phyloP scores from a whole-genome alignment of 129 eudicot species.

The Tanacetum coccineum region DNA sequence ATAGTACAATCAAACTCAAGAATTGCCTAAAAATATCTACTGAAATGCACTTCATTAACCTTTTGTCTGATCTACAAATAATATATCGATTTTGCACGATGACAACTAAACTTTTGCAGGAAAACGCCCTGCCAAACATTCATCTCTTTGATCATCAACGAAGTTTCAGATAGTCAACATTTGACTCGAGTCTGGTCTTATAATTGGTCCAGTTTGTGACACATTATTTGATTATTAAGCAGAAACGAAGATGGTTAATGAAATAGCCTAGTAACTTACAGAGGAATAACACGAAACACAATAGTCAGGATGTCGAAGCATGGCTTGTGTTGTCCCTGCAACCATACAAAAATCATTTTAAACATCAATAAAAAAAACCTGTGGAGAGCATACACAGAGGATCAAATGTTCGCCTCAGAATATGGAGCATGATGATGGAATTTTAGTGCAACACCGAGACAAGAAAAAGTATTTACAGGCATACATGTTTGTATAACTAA shows the following conservation, averaged over 20 bases:
- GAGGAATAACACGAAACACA: conserved; percentile 16
- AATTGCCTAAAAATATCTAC: too few species aligned
- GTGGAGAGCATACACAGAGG: too few species aligned
- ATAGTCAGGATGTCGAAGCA: conserved; percentile 16
- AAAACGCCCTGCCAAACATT: neutral
- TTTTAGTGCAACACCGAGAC: too few species aligned
- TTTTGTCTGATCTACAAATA: too few species aligned
- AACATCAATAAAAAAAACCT: neutral
- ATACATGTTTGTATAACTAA: neutral
- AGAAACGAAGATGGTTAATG: neutral
- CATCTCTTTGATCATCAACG: neutral
- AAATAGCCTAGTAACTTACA: conserved; percentile 11
- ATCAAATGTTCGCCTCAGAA: too few species aligned
- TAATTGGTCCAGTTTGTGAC: neutral
- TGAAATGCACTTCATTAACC: too few species aligned
- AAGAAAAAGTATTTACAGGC: too few species aligned
- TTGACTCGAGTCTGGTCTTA: neutral
- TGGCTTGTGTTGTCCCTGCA: conserved; percentile 18
- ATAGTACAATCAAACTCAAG: too few species aligned
- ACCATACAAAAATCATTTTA: neutral
- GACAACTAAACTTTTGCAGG: neutral
- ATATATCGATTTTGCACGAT: neutral
- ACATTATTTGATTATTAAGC: conserved; percentile 1
- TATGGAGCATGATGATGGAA: too few species aligned
- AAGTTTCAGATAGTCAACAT: neutral